Conservation (phyloP, 73 alveolate species). For the Paramecium pentaurelia region DNA sequence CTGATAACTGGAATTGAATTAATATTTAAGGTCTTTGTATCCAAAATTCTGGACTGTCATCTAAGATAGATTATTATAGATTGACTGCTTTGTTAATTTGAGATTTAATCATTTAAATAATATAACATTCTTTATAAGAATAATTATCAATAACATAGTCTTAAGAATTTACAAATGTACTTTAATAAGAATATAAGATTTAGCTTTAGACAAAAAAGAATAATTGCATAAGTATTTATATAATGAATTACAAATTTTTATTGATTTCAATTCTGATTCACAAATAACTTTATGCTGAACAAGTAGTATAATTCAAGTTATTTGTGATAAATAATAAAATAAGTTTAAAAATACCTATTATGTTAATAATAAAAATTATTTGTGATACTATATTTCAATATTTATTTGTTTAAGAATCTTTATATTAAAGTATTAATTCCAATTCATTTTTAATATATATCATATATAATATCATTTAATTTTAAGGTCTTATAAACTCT, state of each 20-base stretch:
- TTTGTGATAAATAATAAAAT: too few relatives aligned
- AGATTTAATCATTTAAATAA: conserved; percentile 4
- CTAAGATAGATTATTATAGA: background rate
- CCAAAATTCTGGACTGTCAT: background rate
- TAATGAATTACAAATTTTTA: background rate
- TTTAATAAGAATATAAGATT: background rate
- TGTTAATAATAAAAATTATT: too few relatives aligned
- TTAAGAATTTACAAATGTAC: background rate
- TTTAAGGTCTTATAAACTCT: background rate
- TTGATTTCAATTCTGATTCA: background rate
- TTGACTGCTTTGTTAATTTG: background rate
- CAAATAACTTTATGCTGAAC: background rate
- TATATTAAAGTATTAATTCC: background rate
- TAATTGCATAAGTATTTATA: too few relatives aligned
- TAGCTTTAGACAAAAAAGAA: background rate
- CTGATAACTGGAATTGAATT: background rate
- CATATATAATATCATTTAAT: background rate
- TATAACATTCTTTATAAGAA: background rate
- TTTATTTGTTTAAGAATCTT: too few relatives aligned
- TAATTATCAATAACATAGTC: background rate
- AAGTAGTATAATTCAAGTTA: background rate
- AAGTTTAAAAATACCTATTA: background rate
- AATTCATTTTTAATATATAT: background rate
- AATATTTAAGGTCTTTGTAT: background rate
- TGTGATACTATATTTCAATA: background rate